A percentile compares a stretch with the other conserved stretches of the same genome.
Conservation (phyloP, 2,329 filamentous ascomycete species). For the Colletotrichum siamense region DNA sequence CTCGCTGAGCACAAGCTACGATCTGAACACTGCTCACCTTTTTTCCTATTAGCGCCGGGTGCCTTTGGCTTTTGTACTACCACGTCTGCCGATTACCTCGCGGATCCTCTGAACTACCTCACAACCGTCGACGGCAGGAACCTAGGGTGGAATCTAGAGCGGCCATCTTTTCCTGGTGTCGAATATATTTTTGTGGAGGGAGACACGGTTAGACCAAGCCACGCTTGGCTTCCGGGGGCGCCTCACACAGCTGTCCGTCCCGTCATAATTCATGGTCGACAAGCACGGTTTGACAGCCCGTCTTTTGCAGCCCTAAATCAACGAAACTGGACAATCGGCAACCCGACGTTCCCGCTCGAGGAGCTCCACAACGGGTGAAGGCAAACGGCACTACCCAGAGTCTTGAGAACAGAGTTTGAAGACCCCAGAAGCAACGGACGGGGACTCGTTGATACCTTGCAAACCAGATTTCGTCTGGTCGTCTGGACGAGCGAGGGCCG, state of each 20-base stretch:
- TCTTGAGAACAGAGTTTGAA: background rate
- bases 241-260: background rate
- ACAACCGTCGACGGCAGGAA: background rate
- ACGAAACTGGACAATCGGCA: background rate
- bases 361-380: background rate
- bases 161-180: background rate
- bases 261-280: constrained; percentile 5
- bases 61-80: background rate
- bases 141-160: background rate
- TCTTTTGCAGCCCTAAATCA: background rate
- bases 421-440: background rate
- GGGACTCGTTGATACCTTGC: background rate
- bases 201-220: background rate
- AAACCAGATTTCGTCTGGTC: background rate
- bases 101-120: background rate
- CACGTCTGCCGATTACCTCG: background rate
- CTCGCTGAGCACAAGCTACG: background rate
- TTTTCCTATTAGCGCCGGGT: background rate
- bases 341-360: constrained; percentile 12
- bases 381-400: constrained; percentile 6
- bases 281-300: background rate
- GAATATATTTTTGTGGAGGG: background rate
- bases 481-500: background rate
- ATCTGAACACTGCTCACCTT: background rate
- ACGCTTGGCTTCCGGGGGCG: background rate